These are phyloP conservation scores for Citropsis articulata DNA, from an alignment of 345 rosid genomes.

Conservation along the genomic window DNA sequence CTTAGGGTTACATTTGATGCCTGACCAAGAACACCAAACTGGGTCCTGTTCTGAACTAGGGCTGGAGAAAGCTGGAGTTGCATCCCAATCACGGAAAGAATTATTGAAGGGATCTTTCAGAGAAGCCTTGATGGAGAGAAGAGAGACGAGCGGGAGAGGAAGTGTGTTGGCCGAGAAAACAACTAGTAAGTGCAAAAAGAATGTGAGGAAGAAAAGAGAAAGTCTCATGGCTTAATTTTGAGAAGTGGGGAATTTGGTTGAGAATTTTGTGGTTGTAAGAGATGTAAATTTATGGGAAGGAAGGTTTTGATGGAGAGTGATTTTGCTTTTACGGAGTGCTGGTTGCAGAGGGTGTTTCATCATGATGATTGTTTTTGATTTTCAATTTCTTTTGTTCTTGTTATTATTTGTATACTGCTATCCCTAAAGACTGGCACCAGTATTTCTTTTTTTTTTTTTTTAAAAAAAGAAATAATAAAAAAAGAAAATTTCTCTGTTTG, in stretches of 20 bases:
- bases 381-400: neutral
- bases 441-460: too few species aligned
- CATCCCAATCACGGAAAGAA: constrained; percentile 72
- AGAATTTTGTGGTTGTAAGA: constrained; percentile 20
- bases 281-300: constrained; percentile 56
- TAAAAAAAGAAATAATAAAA: too few species aligned
- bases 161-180: constrained; percentile 30
- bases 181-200: constrained; percentile 19
- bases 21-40: constrained; percentile 91
- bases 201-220: constrained; percentile 26
- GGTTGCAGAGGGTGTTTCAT: constrained; percentile 56
- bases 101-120: constrained; percentile 49
- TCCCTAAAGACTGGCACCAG: too few species aligned
- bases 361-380: constrained; percentile 26
- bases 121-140: constrained; percentile 69
- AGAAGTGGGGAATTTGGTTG: constrained; percentile 30
- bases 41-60: constrained; percentile 26
- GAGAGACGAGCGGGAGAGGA: constrained; percentile 64
- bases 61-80: constrained; percentile 24
- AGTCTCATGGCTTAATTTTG: constrained; percentile 42
- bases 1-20: constrained; percentile 54
- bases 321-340: constrained; percentile 49
- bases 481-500: neutral
- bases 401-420: too few species aligned
- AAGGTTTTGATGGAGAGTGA: constrained; percentile 36